phyloP scores from a whole-genome alignment of 2,329 filamentous ascomycete genomes.

The Emmonsia crescens region DNA sequence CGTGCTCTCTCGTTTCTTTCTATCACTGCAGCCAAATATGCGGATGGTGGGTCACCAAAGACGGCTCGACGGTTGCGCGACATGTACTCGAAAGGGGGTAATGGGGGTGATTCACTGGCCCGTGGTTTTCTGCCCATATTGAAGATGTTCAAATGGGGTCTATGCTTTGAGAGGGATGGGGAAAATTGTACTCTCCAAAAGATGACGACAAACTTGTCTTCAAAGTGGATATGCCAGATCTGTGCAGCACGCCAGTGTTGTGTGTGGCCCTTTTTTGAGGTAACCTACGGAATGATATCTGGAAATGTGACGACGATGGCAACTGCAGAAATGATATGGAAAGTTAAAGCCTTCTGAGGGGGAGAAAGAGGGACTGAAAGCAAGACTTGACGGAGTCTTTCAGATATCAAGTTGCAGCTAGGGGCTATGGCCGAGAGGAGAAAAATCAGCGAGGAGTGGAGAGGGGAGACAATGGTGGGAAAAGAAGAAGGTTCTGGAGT shows the following conservation, averaged over 20 bases:
- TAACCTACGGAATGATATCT: background rate
- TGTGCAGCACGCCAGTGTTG: background rate
- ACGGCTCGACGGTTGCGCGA: background rate
- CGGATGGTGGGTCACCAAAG: slow-evolving; percentile 1
- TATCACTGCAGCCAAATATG: background rate
- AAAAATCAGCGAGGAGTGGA: background rate
- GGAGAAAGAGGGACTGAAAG: background rate
- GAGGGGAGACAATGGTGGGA: background rate
- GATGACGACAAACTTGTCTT: too few relatives aligned
- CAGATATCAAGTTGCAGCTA: background rate
- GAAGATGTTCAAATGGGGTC: too few relatives aligned
- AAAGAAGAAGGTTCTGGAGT: background rate
- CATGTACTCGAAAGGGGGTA: slow-evolving; percentile 1
- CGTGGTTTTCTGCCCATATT: background rate
- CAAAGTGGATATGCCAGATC: background rate
- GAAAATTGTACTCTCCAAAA: background rate
- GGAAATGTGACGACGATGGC: background rate
- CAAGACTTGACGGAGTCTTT: background rate
- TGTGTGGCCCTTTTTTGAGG: background rate
- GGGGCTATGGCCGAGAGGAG: background rate
- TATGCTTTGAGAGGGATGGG: background rate
- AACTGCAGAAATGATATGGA: background rate
- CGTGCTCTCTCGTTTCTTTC: background rate
- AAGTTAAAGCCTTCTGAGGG: background rate
- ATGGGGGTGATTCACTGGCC: background rate